These are phyloP conservation scores for Hypholoma fasciculare DNA, from an alignment of 768 basidiomycete species.

Conservation along the genomic window DNA sequence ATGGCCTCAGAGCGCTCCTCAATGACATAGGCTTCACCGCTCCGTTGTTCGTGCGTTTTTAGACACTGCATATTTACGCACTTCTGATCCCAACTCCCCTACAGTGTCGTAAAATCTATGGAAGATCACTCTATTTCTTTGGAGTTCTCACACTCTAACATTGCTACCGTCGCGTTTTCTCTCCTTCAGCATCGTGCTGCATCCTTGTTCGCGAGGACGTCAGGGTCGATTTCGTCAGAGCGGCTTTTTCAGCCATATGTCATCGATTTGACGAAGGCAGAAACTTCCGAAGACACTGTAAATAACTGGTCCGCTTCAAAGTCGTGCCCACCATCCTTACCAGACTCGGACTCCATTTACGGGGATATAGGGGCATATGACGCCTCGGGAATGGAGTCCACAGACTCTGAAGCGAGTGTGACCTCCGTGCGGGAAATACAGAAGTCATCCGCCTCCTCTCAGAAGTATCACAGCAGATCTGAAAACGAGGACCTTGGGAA, in stretches of 20 bases:
- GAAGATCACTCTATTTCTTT: slow-evolving; percentile 2
- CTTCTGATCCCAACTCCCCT: background rate
- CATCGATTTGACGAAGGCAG: slow-evolving; percentile 5
- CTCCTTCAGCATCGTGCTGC: slow-evolving; percentile 6
- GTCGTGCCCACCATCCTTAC: background rate
- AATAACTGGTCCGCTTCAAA: background rate
- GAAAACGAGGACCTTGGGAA: background rate
- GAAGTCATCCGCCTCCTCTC: background rate
- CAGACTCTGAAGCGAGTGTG: background rate
- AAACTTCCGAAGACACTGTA: background rate
- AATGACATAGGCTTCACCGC: slow-evolving; percentile 1
- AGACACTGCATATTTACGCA: background rate
- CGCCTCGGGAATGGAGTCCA: background rate
- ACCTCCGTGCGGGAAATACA: background rate
- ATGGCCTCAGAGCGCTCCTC: background rate
- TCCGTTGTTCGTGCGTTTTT: slow-evolving; percentile 4
- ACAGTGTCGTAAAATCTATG: background rate
- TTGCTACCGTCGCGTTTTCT: slow-evolving; percentile 14
- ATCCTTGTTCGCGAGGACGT: slow-evolving; percentile 1
- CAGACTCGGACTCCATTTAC: background rate
- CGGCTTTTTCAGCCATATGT: background rate
- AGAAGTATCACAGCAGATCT: background rate
- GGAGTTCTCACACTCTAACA: slow-evolving; percentile 12
- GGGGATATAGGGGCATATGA: background rate
- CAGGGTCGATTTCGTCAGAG: background rate